Conservation (phyloP, 768 basidiomycete genomes). For the Podaxis pistillaris region DNA sequence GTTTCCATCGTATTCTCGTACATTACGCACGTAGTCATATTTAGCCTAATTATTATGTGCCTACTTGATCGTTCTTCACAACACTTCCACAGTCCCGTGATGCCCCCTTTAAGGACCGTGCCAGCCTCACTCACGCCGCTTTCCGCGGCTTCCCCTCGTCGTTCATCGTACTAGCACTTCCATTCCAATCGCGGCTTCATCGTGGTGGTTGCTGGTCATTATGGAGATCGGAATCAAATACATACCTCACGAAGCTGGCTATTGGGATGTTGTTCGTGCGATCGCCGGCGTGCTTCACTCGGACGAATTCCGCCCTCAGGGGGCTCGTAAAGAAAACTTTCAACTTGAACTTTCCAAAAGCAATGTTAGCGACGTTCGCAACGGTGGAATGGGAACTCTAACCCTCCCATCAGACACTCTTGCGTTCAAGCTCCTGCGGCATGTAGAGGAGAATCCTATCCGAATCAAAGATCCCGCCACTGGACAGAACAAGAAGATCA, state of each 20-base stretch:
- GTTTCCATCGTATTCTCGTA: background rate
- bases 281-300: slow-evolving; percentile 60
- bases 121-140: background rate
- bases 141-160: slow-evolving; percentile 3
- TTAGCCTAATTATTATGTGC: background rate
- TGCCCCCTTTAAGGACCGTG: background rate
- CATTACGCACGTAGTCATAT: background rate
- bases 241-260: slow-evolving; percentile 40
- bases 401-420: slow-evolving; percentile 36
- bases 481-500: slow-evolving; percentile 32
- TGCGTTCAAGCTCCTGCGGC: slow-evolving; percentile 46
- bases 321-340: slow-evolving; percentile 55
- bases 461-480: slow-evolving; percentile 30
- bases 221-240: slow-evolving; percentile 39
- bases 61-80: background rate
- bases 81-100: slow-evolving; percentile 3
- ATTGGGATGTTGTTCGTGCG: slow-evolving; percentile 55
- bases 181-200: slow-evolving; percentile 8
- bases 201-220: slow-evolving; percentile 6
- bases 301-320: slow-evolving; percentile 41
- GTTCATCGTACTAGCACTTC: slow-evolving; percentile 7
- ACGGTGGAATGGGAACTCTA: slow-evolving; percentile 50
- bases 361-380: slow-evolving; percentile 47
- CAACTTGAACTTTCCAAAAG: slow-evolving; percentile 50
- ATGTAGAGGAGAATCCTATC: slow-evolving; percentile 41